Evolutionary conservation across 148 eudicot species (phyloP).

Genomic region (Chenopodium suecicum): DNA sequence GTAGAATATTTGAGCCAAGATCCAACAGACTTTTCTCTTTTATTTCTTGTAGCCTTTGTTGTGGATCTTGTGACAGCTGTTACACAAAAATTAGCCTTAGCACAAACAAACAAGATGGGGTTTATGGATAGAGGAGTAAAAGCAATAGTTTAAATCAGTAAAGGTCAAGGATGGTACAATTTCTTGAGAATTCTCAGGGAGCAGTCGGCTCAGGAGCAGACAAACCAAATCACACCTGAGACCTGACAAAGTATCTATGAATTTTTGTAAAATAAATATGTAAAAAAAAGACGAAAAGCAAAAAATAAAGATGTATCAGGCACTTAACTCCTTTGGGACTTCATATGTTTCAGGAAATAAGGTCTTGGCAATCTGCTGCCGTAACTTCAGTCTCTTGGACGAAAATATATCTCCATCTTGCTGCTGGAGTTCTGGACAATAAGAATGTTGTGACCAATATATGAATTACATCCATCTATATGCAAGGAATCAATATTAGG

Average conservation of each 20-base stretch:
- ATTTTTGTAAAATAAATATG: conserved; percentile 9
- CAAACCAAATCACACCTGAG: conserved; percentile 59
- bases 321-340: conserved; percentile 52
- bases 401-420: conserved; percentile 54
- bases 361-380: conserved; percentile 45
- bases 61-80: conserved; percentile 36
- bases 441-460: conserved; percentile 1
- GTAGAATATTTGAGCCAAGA: conserved; percentile 23
- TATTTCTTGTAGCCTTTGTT: conserved; percentile 21
- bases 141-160: background rate
- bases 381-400: conserved; percentile 57
- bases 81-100: conserved; percentile 27
- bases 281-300: conserved; percentile 9
- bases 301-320: background rate
- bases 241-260: conserved; percentile 30
- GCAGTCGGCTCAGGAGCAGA: conserved; percentile 60
- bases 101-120: conserved; percentile 5
- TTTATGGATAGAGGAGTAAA: conserved; percentile 1
- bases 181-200: conserved; percentile 43
- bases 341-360: conserved; percentile 42
- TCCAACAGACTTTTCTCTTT: conserved; percentile 28
- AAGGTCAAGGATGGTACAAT: conserved; percentile 40
- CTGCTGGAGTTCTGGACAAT: conserved; percentile 37
- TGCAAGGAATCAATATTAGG: no score
- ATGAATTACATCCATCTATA: background rate